Evolutionary conservation across 1,284 basidiomycete genomes (phyloP), one percentile per base, ranked within the genome.

Genomic region (Boletus semigastroideus): DNA sequence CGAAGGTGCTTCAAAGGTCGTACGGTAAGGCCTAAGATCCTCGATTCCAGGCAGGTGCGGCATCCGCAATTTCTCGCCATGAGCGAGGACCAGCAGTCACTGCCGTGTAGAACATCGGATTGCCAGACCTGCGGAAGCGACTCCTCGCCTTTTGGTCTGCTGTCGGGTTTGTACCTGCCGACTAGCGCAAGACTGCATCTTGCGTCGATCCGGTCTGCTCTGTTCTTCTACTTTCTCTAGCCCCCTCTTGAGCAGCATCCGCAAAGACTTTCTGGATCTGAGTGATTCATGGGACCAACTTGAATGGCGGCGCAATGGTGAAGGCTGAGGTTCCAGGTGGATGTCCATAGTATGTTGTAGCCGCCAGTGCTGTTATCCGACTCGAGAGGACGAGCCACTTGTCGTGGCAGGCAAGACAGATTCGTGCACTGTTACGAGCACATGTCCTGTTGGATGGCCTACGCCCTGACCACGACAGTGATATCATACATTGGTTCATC

Each of bases 101-200:
- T 48, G 17, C 37, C 8, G n/a, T n/a, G n/a, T n/a, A 28, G 31
- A 3, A 39, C 11, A 38, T 28, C n/a, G n/a, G 45, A 50, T 25
- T 50, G 54, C 38, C n/a, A 30, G 28, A 72, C 65, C 48, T 62
- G 60, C 12, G 74, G 75, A 14, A 73, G 76, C 34, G 74, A 72
- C 39, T 74, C 70, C 66, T 81, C 55, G 92, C 71, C 68, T 87
- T 90, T 67, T 91, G 78, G 52, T 93, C 90, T 10, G 90, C 86
- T 3, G 82, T 78, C 55, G 5, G 90, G 89, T 69, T 89, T 91
- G 73, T 92, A 84, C 61, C 90, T 90, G 73, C 93, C 90, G 38
- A 92, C 78, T 5, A 93, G 79, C 91, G 33, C 19, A 93, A 74
- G 0, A 92, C 87, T 0, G 86, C 79, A 71, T 92, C 87, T 52